Evolutionary conservation across 2,329 filamentous ascomycete genomes (phyloP).

Genomic region (Sordariomycetes sp.): DNA sequence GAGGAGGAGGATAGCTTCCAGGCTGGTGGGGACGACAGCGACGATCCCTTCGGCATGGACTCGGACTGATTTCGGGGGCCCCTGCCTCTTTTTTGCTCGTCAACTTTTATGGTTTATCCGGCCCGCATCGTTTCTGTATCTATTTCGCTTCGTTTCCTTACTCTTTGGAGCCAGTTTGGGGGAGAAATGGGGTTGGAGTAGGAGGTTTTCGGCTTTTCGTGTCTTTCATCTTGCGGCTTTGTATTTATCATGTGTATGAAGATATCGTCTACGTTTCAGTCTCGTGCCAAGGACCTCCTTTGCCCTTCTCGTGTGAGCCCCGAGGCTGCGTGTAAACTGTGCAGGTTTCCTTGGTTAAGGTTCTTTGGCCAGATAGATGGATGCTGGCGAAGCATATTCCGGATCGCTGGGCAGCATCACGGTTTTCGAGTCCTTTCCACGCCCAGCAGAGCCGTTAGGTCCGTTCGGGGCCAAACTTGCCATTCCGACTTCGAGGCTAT

Average conservation of each 20-base stretch:
- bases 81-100: not conserved
- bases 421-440: too few relatives aligned
- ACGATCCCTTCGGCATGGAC: slow-evolving; percentile 35
- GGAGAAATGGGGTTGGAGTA: not conserved
- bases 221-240: not conserved
- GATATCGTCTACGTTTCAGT: too few relatives aligned
- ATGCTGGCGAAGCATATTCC: too few relatives aligned
- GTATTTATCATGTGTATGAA: too few relatives aligned
- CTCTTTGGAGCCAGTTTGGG: not conserved
- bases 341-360: too few relatives aligned
- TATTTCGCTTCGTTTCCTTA: slow-evolving; percentile 3
- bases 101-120: not conserved
- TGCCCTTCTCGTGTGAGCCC: not conserved
- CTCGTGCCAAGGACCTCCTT: not conserved
- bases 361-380: too few relatives aligned
- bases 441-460: too few relatives aligned
- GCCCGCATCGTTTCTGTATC: not conserved
- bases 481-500: too few relatives aligned
- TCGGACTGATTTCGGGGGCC: slow-evolving; percentile 16
- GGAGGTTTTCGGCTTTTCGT: not conserved
- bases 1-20: slow-evolving; percentile 25
- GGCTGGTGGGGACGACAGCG: slow-evolving; percentile 18
- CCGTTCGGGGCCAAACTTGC: too few relatives aligned
- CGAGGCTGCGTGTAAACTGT: too few relatives aligned
- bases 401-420: too few relatives aligned